Evolutionary conservation across 2,329 filamentous ascomycete species (phyloP), one percentile per base, ranked within the genome.

Genomic region (Curvularia verruculosa): DNA sequence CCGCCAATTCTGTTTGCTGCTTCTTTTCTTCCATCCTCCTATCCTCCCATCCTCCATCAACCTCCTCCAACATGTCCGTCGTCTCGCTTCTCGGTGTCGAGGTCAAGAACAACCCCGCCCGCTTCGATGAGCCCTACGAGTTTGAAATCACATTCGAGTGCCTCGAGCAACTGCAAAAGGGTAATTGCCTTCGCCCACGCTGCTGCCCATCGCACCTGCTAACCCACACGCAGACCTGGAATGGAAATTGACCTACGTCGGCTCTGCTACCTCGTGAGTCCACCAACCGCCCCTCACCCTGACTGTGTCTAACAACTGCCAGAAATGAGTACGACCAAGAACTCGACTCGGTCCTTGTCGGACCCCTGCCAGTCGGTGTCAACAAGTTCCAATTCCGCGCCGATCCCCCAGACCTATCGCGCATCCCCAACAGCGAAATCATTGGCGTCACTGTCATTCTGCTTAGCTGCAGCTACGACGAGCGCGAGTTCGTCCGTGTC

Each of bases 61-160:
- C 26, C 50, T 23, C 23, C 41, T 2, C 44, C 21, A 21, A 75
- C 66, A 97, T 97, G 95, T 97, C 95, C 75, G 91, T 97, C 75
- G 93, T 99, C 64, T 96, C 93, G 68, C 88, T 99, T 58, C 87
- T 99, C 67, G 94, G 94, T 74, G 95, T 99, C 72, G 91, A 95
- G 79, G 91, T 99, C 69, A 84, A 92, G 77, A 98, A 99, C 86
- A 99, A 99, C 82, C 95, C 95, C 73, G 93, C 95, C 72, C 87
- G 90, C 69, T 98, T 99, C 81, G 89, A 87, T 70, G 90, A 94
- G 76, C 88, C 92, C 52, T 99, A 99, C 78, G 88, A 95, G 78
- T 96, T 99, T 69, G 94, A 99, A 80, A 98, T 99, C 77, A 99
- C 95, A 18, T 99, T 99, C 63, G 95, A 99, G 80, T 98, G 95